phyloP scores from a whole-genome alignment of 352 stramenopile species.

The Saprolegnia diclina region DNA sequence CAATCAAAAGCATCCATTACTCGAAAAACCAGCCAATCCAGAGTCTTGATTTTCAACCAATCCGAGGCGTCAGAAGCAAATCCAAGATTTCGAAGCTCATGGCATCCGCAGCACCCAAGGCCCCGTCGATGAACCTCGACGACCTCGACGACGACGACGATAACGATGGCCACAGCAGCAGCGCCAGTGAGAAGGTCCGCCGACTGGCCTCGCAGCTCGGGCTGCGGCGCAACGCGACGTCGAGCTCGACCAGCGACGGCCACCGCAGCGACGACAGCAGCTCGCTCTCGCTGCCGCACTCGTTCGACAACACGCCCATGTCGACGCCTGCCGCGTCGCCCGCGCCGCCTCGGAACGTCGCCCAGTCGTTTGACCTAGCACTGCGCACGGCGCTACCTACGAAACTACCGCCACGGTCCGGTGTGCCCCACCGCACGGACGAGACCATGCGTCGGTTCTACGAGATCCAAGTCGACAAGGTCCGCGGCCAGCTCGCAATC shows the following conservation, averaged over 20 bases:
- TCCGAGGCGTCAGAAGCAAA: too few relatives aligned
- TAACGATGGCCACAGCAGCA: background rate
- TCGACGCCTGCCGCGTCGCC: slow-evolving; percentile 16
- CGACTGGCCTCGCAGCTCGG: background rate
- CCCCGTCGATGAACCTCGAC: too few relatives aligned
- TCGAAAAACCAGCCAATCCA: too few relatives aligned
- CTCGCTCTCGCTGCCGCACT: slow-evolving; percentile 20
- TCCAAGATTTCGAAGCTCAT: too few relatives aligned
- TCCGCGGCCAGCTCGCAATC: slow-evolving; percentile 50
- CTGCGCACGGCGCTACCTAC: background rate
- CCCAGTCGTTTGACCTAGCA: slow-evolving; percentile 12
- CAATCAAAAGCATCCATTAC: too few relatives aligned
- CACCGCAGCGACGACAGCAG: slow-evolving; percentile 21
- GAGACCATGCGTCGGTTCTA: slow-evolving; percentile 76
- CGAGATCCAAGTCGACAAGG: slow-evolving; percentile 71
- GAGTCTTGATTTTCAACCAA: too few relatives aligned
- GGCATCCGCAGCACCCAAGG: too few relatives aligned
- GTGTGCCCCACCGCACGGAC: slow-evolving; percentile 4
- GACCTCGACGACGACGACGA: too few relatives aligned
- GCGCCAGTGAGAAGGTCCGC: background rate
- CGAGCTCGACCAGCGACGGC: background rate
- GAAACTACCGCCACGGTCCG: background rate
- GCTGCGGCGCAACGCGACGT: background rate
- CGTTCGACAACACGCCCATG: slow-evolving; percentile 20
- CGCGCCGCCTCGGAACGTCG: background rate